A percentile compares a stretch with the other conserved stretches of the same genome.
Evolutionary conservation across 176 grass and related monocot species (phyloP).

Genomic region (Avena atlantica): DNA sequence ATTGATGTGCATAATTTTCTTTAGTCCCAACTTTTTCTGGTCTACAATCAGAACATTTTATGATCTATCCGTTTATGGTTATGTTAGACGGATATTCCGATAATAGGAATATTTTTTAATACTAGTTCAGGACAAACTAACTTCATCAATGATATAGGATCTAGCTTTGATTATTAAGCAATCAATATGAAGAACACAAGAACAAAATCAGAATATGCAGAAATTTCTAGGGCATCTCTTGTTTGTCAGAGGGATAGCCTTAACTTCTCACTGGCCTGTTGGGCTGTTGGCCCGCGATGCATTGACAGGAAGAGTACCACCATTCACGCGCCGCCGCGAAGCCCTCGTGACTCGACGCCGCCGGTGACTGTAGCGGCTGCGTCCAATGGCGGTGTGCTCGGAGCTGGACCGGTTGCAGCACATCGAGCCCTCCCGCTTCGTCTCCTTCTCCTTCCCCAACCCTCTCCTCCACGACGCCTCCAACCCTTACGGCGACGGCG

Average conservation of each 20-base stretch:
- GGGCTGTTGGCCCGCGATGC: background rate
- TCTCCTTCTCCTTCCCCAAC: constrained; percentile 77
- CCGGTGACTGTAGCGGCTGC: background rate
- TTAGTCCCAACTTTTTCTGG: background rate
- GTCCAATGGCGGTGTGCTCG: constrained; percentile 42
- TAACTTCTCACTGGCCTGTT: background rate
- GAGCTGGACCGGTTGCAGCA: constrained; percentile 50
- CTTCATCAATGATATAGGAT: background rate
- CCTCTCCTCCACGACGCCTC: constrained; percentile 53
- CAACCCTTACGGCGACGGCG: constrained; percentile 47
- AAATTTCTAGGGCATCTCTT: background rate
- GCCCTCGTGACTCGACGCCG: background rate
- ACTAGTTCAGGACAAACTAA: background rate
- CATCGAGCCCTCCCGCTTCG: constrained; percentile 67
- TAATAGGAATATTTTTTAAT: background rate
- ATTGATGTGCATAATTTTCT: background rate
- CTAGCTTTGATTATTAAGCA: background rate
- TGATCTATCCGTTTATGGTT: background rate
- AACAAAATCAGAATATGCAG: background rate
- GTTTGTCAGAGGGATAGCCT: background rate
- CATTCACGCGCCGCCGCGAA: constrained; percentile 11
- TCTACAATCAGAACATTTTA: background rate
- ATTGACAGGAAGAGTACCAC: background rate
- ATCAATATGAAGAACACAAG: background rate
- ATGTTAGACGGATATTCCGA: background rate